Base-by-base conservation (phyloP, 441 rosid genomes). In the Croton laevigatus region DNA sequence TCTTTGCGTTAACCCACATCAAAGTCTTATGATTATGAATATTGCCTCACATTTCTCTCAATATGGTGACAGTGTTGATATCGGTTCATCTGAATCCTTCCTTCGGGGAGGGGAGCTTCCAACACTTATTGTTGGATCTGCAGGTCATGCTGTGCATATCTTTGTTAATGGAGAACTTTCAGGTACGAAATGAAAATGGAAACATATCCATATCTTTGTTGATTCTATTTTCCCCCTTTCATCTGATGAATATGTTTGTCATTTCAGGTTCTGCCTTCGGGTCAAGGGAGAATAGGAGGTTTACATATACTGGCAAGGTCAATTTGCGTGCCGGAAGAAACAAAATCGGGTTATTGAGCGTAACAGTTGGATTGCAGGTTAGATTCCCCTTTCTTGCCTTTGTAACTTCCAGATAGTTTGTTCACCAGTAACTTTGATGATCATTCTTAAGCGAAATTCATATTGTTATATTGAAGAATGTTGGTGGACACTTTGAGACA, bases 361-460 rank as follows among this genome's bases (percentile, higher is more conserved):
- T 96, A 61, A 95, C 98, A 16, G 91, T 93, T 79, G 99, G 99
- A 63, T 84, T 96, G 75, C 98, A 92, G 8, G 99, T 93, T 68
- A 84, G 91, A 85, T 70, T 73, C 51, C 65, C 63, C 57, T 3
- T 0, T 17, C n/a, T 38, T n/a, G 17, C 52, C 36, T 23, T 45
- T 36, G 7, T 23, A 57, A 57, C 11, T 53, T 64, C 16, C 11
- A 1, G 2, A 11, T 58, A 11, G 20, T 36, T 34, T 44, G 16
- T 38, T 67, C 23, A 40, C 20, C 37, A 54, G 34, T 67, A 55
- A 20, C 22, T 44, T 52, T 17, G 42, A 36, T 17, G 9, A 14
- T 7, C 19, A 57, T 14, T 16, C 3, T 5, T 53, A 32, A 59
- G 4, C 49, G 37, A 8, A 42, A 65, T 55, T 37, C n/a, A 45